Percentiles rank a stretch among this genome's conserved stretches.
Conservation (phyloP, 441 rosid species). For the Brassica hybrid region DNA sequence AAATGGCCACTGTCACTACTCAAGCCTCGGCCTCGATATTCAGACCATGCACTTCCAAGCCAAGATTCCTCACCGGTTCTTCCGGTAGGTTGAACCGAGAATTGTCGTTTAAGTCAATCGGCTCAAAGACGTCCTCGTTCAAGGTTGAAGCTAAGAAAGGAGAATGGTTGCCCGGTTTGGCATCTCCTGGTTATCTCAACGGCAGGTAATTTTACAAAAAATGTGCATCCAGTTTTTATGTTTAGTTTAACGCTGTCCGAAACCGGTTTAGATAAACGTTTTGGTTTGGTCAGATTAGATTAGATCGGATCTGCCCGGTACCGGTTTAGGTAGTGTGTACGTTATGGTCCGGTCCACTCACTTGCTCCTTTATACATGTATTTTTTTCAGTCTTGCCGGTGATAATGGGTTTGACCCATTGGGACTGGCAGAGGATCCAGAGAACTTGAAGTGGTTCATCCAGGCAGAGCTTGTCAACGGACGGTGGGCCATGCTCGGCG, state of each 20-base stretch:
- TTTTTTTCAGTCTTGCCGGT: conserved; percentile 77
- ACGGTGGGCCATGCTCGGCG: conserved; percentile 98
- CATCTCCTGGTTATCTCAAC: conserved; percentile 78
- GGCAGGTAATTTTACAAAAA: conserved; percentile 64
- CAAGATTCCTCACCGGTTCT: conserved; percentile 74
- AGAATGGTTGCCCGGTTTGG: conserved; percentile 87
- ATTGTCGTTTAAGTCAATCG: conserved; percentile 52
- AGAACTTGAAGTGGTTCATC: conserved; percentile 86
- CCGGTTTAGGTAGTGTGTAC: conserved; percentile 12
- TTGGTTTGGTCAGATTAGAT: neutral
- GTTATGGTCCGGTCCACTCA: neutral
- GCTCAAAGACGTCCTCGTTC: conserved; percentile 49
- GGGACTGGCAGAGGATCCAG: conserved; percentile 93
- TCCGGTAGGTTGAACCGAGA: conserved; percentile 57
- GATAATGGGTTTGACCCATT: conserved; percentile 97
- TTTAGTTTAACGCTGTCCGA: neutral
- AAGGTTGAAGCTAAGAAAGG: conserved; percentile 89
- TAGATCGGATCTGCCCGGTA: neutral
- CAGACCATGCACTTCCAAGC: conserved; percentile 68
- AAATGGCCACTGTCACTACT: conserved; percentile 81
- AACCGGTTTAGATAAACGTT: neutral
- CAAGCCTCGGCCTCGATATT: conserved; percentile 87
- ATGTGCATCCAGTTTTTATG: neutral
- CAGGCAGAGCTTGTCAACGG: conserved; percentile 95
- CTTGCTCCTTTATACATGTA: neutral